These are phyloP conservation scores for Mycothermus thermophilus DNA, from an alignment of 495 filamentous ascomycete genomes.

Conservation along the genomic window DNA sequence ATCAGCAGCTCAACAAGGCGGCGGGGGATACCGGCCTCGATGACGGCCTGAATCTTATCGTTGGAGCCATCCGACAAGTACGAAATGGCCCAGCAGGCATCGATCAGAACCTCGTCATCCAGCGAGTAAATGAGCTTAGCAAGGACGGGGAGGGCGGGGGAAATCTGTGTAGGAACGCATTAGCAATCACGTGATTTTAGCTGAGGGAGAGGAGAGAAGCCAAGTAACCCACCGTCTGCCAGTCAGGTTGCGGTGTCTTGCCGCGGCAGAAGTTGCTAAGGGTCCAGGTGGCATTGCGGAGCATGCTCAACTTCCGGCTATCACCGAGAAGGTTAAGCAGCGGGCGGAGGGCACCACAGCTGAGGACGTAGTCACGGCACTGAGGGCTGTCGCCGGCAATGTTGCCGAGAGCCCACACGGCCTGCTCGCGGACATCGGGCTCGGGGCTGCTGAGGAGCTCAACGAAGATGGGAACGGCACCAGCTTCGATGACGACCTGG, in stretches of 20 bases:
- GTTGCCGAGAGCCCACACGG: constrained; percentile 97
- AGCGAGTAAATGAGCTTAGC: constrained; percentile 96
- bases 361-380: constrained; percentile 90
- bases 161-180: constrained; percentile 47
- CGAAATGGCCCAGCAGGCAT: constrained; percentile 99
- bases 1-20: constrained; percentile 94
- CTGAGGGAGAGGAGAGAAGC: constrained; percentile 1
- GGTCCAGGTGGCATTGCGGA: constrained; percentile 97
- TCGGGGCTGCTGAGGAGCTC: constrained; percentile 90
- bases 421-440: constrained; percentile 96
- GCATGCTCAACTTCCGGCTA: constrained; percentile 98
- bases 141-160: constrained; percentile 90
- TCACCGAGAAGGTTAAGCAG: constrained; percentile 82
- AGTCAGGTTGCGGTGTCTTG: constrained; percentile 98
- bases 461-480: constrained; percentile 96
- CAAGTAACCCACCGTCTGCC: constrained; percentile 65
- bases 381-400: constrained; percentile 97
- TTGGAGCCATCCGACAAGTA: constrained; percentile 98
- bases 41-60: constrained; percentile 99
- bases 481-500: constrained; percentile 96
- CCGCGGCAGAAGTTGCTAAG: constrained; percentile 99
- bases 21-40: constrained; percentile 94
- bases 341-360: constrained; percentile 78
- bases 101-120: constrained; percentile 96
- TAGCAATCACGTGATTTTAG: constrained; percentile 13